These are phyloP conservation scores for Lasiosphaeriaceae sp. DNA, from an alignment of 495 filamentous ascomycete species.

Conservation along the genomic window DNA sequence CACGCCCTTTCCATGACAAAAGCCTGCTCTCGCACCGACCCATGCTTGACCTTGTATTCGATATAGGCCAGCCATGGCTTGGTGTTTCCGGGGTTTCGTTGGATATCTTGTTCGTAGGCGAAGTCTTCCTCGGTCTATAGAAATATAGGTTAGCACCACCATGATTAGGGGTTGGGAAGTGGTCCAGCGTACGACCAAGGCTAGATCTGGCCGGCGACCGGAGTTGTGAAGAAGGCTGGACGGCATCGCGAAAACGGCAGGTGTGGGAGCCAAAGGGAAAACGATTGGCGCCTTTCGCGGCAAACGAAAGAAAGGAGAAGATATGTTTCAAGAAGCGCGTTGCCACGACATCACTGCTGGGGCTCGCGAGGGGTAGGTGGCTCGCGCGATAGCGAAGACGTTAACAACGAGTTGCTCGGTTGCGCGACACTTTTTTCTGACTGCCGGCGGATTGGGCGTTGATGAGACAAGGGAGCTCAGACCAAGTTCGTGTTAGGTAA, in stretches of 20 bases:
- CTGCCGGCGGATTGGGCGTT: not conserved
- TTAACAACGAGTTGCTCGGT: slow-evolving; percentile 12
- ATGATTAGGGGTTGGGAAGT: slow-evolving; percentile 11
- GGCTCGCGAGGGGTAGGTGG: slow-evolving; percentile 9
- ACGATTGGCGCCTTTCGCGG: slow-evolving; percentile 10
- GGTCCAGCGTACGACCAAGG: slow-evolving; percentile 79
- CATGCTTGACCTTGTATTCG: slow-evolving; percentile 85
- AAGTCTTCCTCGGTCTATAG: slow-evolving; percentile 81
- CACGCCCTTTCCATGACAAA: slow-evolving; percentile 95
- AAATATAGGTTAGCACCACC: slow-evolving; percentile 12
- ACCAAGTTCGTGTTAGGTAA: too few species aligned
- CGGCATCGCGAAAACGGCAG: slow-evolving; percentile 23
- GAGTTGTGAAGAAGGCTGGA: slow-evolving; percentile 24
- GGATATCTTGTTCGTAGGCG: slow-evolving; percentile 93
- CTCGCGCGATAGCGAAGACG: slow-evolving; percentile 20
- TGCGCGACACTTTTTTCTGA: slow-evolving; percentile 22
- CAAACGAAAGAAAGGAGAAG: not conserved
- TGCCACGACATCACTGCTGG: slow-evolving; percentile 33
- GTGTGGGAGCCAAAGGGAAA: slow-evolving; percentile 1
- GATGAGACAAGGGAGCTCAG: too few species aligned
- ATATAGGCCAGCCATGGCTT: slow-evolving; percentile 97
- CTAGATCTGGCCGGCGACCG: slow-evolving; percentile 55
- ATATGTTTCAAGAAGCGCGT: slow-evolving; percentile 12
- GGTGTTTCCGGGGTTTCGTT: slow-evolving; percentile 77
- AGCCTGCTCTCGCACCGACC: slow-evolving; percentile 82